These are phyloP conservation scores for Juncus inflexus DNA, from an alignment of 176 grass and related monocot species.

Conservation along the genomic window DNA sequence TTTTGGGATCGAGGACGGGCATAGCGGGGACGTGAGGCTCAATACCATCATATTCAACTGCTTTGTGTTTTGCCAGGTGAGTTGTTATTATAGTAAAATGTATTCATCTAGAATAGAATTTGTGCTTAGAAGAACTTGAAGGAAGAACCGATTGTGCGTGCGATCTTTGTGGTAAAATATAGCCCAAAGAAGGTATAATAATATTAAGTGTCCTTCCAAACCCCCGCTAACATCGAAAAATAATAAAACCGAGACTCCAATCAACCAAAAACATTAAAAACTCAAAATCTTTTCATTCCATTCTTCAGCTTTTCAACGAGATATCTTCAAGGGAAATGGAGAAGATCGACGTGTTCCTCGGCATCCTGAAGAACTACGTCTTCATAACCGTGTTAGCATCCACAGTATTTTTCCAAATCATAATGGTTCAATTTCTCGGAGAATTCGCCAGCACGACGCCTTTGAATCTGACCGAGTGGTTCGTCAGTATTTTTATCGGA, in stretches of 20 bases:
- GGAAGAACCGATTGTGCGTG: too few relatives aligned
- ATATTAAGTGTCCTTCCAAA: too few relatives aligned
- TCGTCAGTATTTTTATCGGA: slow-evolving; percentile 49
- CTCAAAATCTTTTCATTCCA: background rate
- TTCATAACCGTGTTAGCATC: slow-evolving; percentile 54
- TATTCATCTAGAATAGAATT: too few relatives aligned
- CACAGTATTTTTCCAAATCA: slow-evolving; percentile 65
- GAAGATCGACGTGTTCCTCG: slow-evolving; percentile 66
- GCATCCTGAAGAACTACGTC: slow-evolving; percentile 54
- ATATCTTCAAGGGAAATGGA: slow-evolving; percentile 86
- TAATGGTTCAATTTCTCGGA: slow-evolving; percentile 82
- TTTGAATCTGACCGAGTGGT: slow-evolving; percentile 48
- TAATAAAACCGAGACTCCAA: too few relatives aligned
- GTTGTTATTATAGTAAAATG: background rate
- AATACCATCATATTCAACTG: slow-evolving; percentile 96
- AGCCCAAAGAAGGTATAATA: too few relatives aligned
- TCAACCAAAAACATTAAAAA: background rate
- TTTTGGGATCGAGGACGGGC: slow-evolving; percentile 50
- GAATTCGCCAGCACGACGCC: slow-evolving; percentile 72
- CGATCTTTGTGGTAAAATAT: too few relatives aligned
- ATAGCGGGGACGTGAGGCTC: slow-evolving; percentile 40
- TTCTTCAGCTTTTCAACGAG: slow-evolving; percentile 77
- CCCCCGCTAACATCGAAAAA: too few relatives aligned
- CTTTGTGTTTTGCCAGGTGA: slow-evolving; percentile 96
- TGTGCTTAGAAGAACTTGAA: too few relatives aligned